Evolutionary conservation across 148 eudicot genomes (phyloP), one percentile per base, ranked within the genome.

Genomic region (Amaranthus palmeri): DNA sequence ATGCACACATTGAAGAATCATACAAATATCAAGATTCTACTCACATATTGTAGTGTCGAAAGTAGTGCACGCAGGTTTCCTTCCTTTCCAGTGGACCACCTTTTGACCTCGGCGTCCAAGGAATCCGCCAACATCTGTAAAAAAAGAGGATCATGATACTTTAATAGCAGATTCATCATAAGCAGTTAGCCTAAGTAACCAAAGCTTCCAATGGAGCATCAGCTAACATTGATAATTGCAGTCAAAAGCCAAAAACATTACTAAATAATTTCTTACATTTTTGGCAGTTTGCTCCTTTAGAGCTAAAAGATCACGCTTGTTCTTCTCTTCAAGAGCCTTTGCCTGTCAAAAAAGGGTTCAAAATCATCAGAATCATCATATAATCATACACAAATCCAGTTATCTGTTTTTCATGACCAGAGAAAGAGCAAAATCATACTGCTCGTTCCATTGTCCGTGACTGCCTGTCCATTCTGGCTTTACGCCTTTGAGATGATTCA

Each of bases 241-340:
- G 17, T 6, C 57, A 48, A 52, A 42, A 49, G 46, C 50, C 17
- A 46, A 73, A 44, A 60, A 11, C 43, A 53, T 72, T 3, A 64
- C 60, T 10, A 46, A 73, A 66, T n/a, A 48, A 62, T 48, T 54
- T 2, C 80, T 82, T 82, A 96, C 99, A 78, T 85, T 87, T 90
- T 86, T 87, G 82, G 93, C 92, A 55, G 97, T 89, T 85, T 92
- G 88, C 88, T 96, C 99, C 67, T 81, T 90, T 80, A 90, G 93
- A 67, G 85, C 97, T 75, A 82, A 83, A 81, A 84, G 74, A 73
- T 96, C 99, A 13, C 93, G 96, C 85, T 69, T 85, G 76, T 88
- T 92, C 84, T 92, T 92, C 85, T 96, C 99, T 74, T 88, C 99
- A 48, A 95, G 96, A 60, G 93, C 99, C 77, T 90, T 92, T 49